Conservation (phyloP, 73 alveolate genomes). For the Symbiodinium pilosum region DNA sequence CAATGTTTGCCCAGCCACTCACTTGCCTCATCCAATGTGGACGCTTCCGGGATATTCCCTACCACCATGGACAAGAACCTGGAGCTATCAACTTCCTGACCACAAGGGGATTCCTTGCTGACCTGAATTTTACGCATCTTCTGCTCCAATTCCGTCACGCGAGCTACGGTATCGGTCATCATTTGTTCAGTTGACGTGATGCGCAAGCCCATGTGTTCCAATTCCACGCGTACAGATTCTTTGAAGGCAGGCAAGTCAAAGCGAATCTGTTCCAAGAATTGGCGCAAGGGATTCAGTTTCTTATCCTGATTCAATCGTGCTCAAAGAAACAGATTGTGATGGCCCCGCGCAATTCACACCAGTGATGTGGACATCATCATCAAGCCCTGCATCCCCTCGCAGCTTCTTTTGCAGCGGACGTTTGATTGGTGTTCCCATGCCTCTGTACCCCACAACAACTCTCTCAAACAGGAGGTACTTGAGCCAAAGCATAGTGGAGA, state of each 20-base stretch:
- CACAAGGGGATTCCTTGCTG: neutral
- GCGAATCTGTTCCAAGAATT: neutral
- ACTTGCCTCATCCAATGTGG: neutral
- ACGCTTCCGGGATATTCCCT: neutral
- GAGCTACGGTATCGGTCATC: neutral
- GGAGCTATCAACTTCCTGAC: neutral
- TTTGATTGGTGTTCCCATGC: neutral
- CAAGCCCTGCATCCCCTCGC: neutral
- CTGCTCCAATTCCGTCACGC: neutral
- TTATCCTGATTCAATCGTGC: neutral
- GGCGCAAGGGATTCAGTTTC: neutral
- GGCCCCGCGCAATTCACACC: neutral
- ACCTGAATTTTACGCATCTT: neutral
- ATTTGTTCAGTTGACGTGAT: neutral
- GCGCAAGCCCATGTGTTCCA: neutral
- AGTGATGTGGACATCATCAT: neutral
- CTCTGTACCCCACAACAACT: no score
- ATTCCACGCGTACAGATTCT: neutral
- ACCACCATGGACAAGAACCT: neutral
- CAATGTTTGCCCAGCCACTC: neutral
- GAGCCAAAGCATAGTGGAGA: no score
- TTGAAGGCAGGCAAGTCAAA: neutral
- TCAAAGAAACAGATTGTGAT: neutral
- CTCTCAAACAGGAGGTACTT: no score
- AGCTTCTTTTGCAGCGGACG: neutral